A percentile compares a stretch with the other conserved stretches of the same genome.
Evolutionary conservation across 169 alveolate species (phyloP).

Genomic region (Plasmodium adleri): DNA sequence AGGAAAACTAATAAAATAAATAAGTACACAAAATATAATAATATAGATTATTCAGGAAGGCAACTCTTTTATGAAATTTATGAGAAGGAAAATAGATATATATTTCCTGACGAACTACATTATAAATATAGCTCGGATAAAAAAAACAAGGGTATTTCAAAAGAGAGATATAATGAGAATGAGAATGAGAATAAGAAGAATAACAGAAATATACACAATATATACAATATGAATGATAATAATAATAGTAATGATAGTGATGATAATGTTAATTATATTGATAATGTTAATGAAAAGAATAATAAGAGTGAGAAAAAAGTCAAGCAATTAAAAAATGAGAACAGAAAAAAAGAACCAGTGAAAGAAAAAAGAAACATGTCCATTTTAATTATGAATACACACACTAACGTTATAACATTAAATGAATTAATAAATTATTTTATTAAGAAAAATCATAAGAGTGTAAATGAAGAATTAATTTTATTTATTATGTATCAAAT

Average conservation of each 20-base stretch:
- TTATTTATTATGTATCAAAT: conserved; percentile 52
- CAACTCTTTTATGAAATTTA: conserved; percentile 45
- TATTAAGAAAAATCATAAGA: conserved; percentile 32
- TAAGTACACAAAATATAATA: conserved; percentile 17
- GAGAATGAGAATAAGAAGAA: neutral
- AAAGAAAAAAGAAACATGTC: conserved; percentile 8
- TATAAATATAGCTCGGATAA: neutral
- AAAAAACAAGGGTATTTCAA: neutral
- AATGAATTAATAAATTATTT: conserved; percentile 45
- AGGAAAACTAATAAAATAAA: conserved; percentile 18
- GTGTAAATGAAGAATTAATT: conserved; percentile 54
- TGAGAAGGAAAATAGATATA: conserved; percentile 26
- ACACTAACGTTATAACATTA: conserved; percentile 30
- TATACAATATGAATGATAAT: neutral
- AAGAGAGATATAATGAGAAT: neutral
- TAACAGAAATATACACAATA: neutral
- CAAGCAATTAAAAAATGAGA: neutral
- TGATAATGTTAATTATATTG: neutral
- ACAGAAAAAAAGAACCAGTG: neutral
- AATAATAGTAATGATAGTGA: neutral
- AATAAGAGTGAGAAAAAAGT: neutral
- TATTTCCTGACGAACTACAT: conserved; percentile 73
- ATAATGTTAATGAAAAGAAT: neutral
- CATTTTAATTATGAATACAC: conserved; percentile 49
- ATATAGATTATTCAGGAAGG: neutral